Conservation (phyloP, 352 stramenopile genomes). For the Lagenidium sp. region DNA sequence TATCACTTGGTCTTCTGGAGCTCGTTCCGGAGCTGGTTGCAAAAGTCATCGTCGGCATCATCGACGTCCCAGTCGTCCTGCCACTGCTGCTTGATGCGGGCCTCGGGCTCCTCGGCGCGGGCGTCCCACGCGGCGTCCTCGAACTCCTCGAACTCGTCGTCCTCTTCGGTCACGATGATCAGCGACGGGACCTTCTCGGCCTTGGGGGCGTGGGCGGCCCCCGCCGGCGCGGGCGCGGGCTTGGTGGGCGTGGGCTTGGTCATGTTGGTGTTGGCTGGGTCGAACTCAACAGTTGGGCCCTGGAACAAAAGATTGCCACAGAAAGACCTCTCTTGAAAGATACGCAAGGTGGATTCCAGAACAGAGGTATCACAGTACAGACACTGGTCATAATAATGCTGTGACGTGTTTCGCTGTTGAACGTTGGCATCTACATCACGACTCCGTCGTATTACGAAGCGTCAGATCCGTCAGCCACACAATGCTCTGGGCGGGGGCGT, state of each 20-base stretch:
- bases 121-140: conserved; percentile 73
- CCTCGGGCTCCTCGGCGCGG: conserved; percentile 69
- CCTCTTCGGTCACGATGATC: conserved; percentile 79
- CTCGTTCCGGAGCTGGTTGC: conserved; percentile 87
- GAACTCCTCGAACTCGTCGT: conserved; percentile 88
- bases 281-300: no score
- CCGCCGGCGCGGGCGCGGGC: conserved; percentile 1
- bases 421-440: no score
- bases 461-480: no score
- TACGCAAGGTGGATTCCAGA: no score
- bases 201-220: conserved; percentile 11
- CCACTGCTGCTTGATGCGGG: conserved; percentile 86
- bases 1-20: conserved; percentile 84
- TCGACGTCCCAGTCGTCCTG: conserved; percentile 92
- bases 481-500: no score
- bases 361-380: no score
- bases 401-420: no score
- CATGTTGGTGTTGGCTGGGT: no score
- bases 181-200: conserved; percentile 58
- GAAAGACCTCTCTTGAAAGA: no score
- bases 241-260: conserved; percentile 6
- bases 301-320: no score
- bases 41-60: conserved; percentile 90
- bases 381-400: no score
- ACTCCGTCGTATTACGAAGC: no score